Conservation (phyloP, 768 basidiomycete species). For the Omphalotus guepiniiformis region DNA sequence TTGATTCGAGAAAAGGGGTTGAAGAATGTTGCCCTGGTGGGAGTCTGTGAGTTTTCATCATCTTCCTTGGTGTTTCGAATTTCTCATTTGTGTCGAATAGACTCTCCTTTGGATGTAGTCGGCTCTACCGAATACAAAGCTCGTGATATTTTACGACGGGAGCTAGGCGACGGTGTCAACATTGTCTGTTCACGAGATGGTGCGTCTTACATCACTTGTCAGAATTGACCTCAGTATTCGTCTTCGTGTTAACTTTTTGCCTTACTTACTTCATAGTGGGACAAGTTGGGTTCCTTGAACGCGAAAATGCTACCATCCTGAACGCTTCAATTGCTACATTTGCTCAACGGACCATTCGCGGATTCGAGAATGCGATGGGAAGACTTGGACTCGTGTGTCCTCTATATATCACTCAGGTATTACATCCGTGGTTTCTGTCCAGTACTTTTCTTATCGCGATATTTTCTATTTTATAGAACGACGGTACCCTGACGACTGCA, state of each 20-base stretch:
- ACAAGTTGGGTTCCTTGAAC: constrained; percentile 54
- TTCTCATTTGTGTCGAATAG: constrained; percentile 13
- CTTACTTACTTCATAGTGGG: constrained; percentile 33
- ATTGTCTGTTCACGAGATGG: constrained; percentile 52
- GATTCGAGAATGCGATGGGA: constrained; percentile 48
- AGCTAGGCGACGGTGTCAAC: constrained; percentile 35
- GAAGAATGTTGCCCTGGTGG: constrained; percentile 25
- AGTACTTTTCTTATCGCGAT: background rate
- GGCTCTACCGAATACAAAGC: constrained; percentile 29
- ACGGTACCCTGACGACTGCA: constrained; percentile 50
- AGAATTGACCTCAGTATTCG: no score
- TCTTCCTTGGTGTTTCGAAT: background rate
- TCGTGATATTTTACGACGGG: constrained; percentile 24
- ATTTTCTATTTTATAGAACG: constrained; percentile 34
- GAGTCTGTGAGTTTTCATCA: constrained; percentile 21
- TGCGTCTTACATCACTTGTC: no score
- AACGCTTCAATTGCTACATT: constrained; percentile 62
- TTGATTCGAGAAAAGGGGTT: constrained; percentile 26
- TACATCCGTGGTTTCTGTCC: background rate
- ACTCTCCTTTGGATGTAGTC: constrained; percentile 28
- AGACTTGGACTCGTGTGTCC: constrained; percentile 44
- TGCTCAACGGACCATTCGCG: constrained; percentile 49
- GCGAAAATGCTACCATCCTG: constrained; percentile 66
- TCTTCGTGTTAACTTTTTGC: background rate
- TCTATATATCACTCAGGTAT: constrained; percentile 47